Evolutionary conservation across 352 stramenopile genomes (phyloP).

Genomic region (Pythium brachiatum): DNA sequence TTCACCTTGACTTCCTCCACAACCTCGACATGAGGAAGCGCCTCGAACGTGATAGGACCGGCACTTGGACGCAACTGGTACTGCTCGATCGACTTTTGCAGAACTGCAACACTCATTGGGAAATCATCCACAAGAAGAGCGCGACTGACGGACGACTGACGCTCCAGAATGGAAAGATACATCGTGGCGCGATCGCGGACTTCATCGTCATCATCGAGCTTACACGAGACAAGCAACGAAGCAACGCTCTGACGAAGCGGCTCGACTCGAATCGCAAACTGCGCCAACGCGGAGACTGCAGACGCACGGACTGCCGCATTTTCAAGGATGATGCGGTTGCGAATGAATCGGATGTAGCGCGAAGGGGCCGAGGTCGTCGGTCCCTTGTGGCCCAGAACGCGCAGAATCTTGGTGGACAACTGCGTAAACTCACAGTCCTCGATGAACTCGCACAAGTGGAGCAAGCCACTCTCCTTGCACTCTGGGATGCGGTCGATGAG

Average conservation of each 20-base stretch:
- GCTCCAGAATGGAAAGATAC: slow-evolving; percentile 78
- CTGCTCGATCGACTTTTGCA: slow-evolving; percentile 88
- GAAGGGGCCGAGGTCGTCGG: slow-evolving; percentile 92
- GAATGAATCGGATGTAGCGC: slow-evolving; percentile 99
- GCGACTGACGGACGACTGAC: slow-evolving; percentile 49
- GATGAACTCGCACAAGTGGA: slow-evolving; percentile 99
- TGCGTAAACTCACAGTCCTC: slow-evolving; percentile 95
- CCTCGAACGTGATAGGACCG: slow-evolving; percentile 78
- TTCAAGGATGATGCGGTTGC: slow-evolving; percentile 99
- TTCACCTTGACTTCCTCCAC: slow-evolving; percentile 40
- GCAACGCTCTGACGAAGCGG: slow-evolving; percentile 93
- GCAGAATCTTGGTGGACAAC: slow-evolving; percentile 92
- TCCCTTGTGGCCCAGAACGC: slow-evolving; percentile 94
- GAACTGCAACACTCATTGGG: slow-evolving; percentile 60
- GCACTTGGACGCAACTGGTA: slow-evolving; percentile 77
- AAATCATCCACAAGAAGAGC: slow-evolving; percentile 74
- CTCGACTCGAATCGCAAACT: slow-evolving; percentile 95
- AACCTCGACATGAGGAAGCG: slow-evolving; percentile 81
- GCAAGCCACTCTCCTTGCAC: slow-evolving; percentile 95
- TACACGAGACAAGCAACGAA: slow-evolving; percentile 93
- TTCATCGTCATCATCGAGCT: slow-evolving; percentile 98
- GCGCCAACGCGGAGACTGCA: slow-evolving; percentile 93
- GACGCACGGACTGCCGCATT: slow-evolving; percentile 96
- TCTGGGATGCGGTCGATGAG: slow-evolving; percentile 97
- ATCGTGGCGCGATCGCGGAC: slow-evolving; percentile 91